Conservation (phyloP, 2,329 filamentous ascomycete species). For the Teratosphaeria zuluensis region DNA sequence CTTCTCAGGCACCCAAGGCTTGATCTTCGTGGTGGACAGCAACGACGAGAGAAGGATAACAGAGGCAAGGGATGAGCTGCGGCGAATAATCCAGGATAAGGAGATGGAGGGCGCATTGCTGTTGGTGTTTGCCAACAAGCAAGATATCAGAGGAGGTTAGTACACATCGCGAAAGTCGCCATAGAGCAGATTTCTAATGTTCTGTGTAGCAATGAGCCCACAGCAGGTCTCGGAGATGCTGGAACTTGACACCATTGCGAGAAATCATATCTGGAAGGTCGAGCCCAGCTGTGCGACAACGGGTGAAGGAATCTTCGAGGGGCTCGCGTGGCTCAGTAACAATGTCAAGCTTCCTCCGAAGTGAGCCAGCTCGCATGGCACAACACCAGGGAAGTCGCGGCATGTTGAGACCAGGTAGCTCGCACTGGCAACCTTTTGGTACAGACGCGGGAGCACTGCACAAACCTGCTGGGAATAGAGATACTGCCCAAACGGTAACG, state of each 20-base stretch:
- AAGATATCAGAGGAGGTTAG: slow-evolving; percentile 84
- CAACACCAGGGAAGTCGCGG: not conserved
- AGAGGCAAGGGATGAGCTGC: slow-evolving; percentile 91
- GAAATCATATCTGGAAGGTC: slow-evolving; percentile 45
- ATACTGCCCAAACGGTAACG: not conserved
- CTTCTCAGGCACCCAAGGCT: slow-evolving; percentile 94
- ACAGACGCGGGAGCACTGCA: not conserved
- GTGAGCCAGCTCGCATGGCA: slow-evolving; percentile 2
- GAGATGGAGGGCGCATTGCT: slow-evolving; percentile 96
- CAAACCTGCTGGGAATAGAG: not conserved
- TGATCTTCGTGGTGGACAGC: slow-evolving; percentile 99
- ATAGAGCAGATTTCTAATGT: not conserved
- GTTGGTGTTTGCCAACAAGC: slow-evolving; percentile 98
- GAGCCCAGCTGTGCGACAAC: slow-evolving; percentile 45
- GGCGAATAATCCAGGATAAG: slow-evolving; percentile 97
- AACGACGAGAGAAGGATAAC: slow-evolving; percentile 98
- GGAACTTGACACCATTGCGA: slow-evolving; percentile 41
- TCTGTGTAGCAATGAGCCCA: slow-evolving; percentile 35
- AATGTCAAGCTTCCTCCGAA: slow-evolving; percentile 35
- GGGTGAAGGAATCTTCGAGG: slow-evolving; percentile 45
- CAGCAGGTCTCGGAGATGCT: slow-evolving; percentile 41
- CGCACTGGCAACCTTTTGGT: not conserved
- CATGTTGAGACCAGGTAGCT: not conserved
- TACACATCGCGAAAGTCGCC: slow-evolving; percentile 14
- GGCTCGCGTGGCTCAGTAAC: slow-evolving; percentile 42